A percentile compares a stretch with the other conserved stretches of the same genome.
Evolutionary conservation across 306 rosid species (phyloP).

Genomic region (Hippophae tibetana): DNA sequence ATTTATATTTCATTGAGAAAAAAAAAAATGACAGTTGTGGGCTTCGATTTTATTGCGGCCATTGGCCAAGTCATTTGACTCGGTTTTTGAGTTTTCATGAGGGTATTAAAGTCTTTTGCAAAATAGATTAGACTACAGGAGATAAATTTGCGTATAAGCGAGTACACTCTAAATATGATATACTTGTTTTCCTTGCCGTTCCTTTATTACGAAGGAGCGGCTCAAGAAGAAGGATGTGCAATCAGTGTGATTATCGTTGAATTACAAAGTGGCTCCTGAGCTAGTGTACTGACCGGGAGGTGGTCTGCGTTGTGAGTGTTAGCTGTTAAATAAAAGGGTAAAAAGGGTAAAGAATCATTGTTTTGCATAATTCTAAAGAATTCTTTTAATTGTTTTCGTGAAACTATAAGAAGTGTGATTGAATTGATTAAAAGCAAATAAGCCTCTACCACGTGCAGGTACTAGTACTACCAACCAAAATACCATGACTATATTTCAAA

Average conservation of each 20-base stretch:
- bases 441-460: too few relatives aligned
- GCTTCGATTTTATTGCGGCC: slow-evolving; percentile 50
- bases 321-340: too few relatives aligned
- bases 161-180: not conserved
- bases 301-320: not conserved
- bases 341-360: too few relatives aligned
- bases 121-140: slow-evolving; percentile 10
- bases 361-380: too few relatives aligned
- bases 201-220: too few relatives aligned
- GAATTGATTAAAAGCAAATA: too few relatives aligned
- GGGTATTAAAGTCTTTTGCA: slow-evolving; percentile 35
- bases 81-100: slow-evolving; percentile 32
- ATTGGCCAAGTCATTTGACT: slow-evolving; percentile 58
- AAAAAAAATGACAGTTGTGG: slow-evolving; percentile 14
- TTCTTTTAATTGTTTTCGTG: too few relatives aligned
- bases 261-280: not conserved
- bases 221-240: not conserved
- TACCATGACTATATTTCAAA: too few relatives aligned
- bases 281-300: not conserved
- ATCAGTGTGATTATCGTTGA: not conserved
- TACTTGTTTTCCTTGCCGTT: slow-evolving; percentile 17
- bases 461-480: too few relatives aligned
- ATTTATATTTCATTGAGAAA: slow-evolving; percentile 15
- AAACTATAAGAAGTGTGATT: too few relatives aligned
- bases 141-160: slow-evolving; percentile 7